Percentiles rank a stretch among this genome's conserved stretches.
These are phyloP conservation scores for Astrephomene gubernaculifera DNA, from an alignment of 139 green algal genomes.

Conservation along the genomic window DNA sequence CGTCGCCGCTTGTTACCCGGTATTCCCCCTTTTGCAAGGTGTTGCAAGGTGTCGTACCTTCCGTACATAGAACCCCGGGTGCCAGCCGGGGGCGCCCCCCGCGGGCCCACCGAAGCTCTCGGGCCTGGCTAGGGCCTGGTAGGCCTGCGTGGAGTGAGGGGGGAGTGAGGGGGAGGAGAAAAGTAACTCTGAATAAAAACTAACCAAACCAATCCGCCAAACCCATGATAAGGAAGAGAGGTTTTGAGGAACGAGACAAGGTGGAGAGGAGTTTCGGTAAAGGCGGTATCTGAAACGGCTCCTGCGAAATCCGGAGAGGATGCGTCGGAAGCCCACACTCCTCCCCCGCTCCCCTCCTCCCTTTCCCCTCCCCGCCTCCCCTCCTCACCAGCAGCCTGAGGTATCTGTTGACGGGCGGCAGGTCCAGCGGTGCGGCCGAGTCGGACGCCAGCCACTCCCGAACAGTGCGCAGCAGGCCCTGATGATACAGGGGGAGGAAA, in stretches of 20 bases:
- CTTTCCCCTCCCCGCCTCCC: neutral
- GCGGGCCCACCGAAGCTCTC: neutral
- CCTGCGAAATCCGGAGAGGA: no score
- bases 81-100: neutral
- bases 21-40: no score
- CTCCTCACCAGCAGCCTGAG: conserved; percentile 56
- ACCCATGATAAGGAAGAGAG: no score
- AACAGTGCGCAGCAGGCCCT: conserved; percentile 47
- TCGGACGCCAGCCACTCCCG: conserved; percentile 59
- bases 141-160: neutral
- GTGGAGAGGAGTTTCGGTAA: no score
- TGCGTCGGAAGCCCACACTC: no score
- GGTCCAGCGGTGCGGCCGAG: conserved; percentile 39
- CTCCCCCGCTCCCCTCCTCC: neutral
- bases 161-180: neutral
- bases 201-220: no score
- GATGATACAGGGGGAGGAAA: no score
- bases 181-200: no score
- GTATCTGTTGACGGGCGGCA: conserved; percentile 65
- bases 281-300: no score
- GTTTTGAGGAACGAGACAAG: no score
- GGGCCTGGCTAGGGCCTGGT: conserved; percentile 18
- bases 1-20: no score
- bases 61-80: conserved; percentile 51
- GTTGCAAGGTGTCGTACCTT: conserved; percentile 18